These are phyloP conservation scores for Deinandra increscens DNA, from an alignment of 129 eudicot genomes.

Conservation along the genomic window DNA sequence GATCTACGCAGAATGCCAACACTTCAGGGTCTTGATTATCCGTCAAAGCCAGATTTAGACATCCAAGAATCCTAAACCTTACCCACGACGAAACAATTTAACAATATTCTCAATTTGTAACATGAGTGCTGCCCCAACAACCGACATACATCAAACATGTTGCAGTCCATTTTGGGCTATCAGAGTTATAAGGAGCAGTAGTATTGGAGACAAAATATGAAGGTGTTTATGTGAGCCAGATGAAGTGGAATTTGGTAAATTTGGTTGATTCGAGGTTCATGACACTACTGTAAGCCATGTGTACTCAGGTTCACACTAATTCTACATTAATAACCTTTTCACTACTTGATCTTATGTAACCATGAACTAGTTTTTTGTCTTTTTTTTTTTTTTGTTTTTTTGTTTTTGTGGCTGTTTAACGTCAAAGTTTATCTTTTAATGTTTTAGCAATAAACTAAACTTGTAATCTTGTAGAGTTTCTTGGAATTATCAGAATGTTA, in stretches of 20 bases:
- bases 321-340: slow-evolving; percentile 24
- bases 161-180: slow-evolving; percentile 11
- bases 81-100: not conserved
- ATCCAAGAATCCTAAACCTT: slow-evolving; percentile 55
- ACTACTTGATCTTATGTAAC: slow-evolving; percentile 2
- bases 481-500: not conserved
- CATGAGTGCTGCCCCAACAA: not conserved
- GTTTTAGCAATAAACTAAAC: not conserved
- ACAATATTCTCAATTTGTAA: not conserved
- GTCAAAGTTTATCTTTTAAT: not conserved
- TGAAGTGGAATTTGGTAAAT: slow-evolving; percentile 16
- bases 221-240: not conserved
- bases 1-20: slow-evolving; percentile 80
- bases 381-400: no score
- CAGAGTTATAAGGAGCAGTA: not conserved
- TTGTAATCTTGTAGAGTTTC: slow-evolving; percentile 20
- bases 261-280: no score
- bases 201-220: not conserved
- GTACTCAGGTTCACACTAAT: slow-evolving; percentile 21
- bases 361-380: slow-evolving; percentile 19
- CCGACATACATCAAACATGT: not conserved
- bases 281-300: slow-evolving; percentile 21
- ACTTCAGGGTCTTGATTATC: slow-evolving; percentile 92
- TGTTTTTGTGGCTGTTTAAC: no score
- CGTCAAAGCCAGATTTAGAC: slow-evolving; percentile 79